Percentiles rank a stretch among this genome's conserved stretches.
phyloP scores from a whole-genome alignment of 345 rosid genomes.

The Mercurialis annua region DNA sequence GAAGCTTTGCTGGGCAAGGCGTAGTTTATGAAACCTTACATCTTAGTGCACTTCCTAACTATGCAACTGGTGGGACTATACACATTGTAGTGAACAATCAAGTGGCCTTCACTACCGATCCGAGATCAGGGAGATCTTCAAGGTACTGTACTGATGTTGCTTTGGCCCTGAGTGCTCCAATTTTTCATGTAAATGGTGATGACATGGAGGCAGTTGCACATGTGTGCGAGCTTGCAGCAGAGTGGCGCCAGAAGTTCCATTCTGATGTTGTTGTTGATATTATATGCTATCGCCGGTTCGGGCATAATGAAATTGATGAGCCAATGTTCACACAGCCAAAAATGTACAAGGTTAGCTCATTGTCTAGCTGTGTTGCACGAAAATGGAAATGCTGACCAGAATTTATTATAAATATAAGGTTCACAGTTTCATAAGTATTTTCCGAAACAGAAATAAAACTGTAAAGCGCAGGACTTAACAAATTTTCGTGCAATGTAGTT shows the following conservation, averaged over 20 bases:
- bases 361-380: too few relatives aligned
- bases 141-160: conserved; percentile 88
- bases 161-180: conserved; percentile 75
- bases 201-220: conserved; percentile 78
- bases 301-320: conserved; percentile 81
- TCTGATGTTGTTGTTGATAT: conserved; percentile 81
- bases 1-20: conserved; percentile 89
- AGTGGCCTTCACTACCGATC: conserved; percentile 88
- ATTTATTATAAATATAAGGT: too few relatives aligned
- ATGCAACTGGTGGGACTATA: conserved; percentile 78
- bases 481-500: too few relatives aligned
- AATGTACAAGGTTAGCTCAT: conserved; percentile 62
- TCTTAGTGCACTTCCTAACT: conserved; percentile 83
- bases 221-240: conserved; percentile 83
- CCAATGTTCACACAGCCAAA: conserved; percentile 83
- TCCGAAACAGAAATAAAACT: too few relatives aligned
- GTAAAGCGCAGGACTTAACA: too few relatives aligned
- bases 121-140: conserved; percentile 71
- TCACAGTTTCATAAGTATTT: too few relatives aligned
- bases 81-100: conserved; percentile 87
- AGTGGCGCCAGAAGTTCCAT: conserved; percentile 86
- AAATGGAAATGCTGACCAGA: too few relatives aligned
- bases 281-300: conserved; percentile 75
- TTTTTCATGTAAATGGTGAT: conserved; percentile 78
- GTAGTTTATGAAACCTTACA: conserved; percentile 83